Conservation (phyloP, 2,329 filamentous ascomycete species). For the Simplicillium sp. region DNA sequence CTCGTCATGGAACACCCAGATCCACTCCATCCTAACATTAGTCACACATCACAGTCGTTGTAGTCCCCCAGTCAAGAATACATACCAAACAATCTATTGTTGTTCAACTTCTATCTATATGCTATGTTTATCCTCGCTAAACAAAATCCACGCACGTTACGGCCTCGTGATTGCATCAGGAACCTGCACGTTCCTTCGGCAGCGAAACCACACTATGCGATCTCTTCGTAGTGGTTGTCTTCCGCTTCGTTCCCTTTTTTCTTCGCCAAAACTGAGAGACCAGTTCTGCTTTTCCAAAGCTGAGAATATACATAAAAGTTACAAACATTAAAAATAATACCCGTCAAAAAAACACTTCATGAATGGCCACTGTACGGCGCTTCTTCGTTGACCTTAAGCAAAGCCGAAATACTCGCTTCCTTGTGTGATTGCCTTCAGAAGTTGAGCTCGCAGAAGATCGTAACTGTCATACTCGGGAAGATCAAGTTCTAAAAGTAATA, state of each 20-base stretch:
- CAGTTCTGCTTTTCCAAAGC: slow-evolving; percentile 1
- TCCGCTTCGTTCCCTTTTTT: not conserved
- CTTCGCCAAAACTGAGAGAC: too few species aligned
- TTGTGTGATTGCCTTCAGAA: slow-evolving; percentile 94
- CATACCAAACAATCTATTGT: too few species aligned
- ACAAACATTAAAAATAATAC: not conserved
- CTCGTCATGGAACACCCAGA: too few species aligned
- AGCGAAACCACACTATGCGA: too few species aligned
- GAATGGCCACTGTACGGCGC: not conserved
- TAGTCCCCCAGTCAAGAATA: too few species aligned
- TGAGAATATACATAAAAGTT: slow-evolving; percentile 6
- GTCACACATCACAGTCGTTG: not conserved
- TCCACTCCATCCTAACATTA: too few species aligned
- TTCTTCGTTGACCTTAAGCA: slow-evolving; percentile 44
- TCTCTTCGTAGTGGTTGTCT: too few species aligned
- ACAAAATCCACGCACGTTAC: too few species aligned
- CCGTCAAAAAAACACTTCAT: slow-evolving; percentile 54
- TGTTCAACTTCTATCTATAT: too few species aligned
- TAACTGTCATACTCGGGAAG: slow-evolving; percentile 97
- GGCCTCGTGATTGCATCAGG: too few species aligned
- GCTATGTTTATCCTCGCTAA: too few species aligned
- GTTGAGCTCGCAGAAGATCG: slow-evolving; percentile 74
- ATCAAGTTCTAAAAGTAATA: slow-evolving; percentile 66
- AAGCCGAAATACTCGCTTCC: slow-evolving; percentile 98
- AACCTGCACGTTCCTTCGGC: too few species aligned